phyloP scores from a whole-genome alignment of 164 flowering plant genomes.

The Saururus chinensis region DNA sequence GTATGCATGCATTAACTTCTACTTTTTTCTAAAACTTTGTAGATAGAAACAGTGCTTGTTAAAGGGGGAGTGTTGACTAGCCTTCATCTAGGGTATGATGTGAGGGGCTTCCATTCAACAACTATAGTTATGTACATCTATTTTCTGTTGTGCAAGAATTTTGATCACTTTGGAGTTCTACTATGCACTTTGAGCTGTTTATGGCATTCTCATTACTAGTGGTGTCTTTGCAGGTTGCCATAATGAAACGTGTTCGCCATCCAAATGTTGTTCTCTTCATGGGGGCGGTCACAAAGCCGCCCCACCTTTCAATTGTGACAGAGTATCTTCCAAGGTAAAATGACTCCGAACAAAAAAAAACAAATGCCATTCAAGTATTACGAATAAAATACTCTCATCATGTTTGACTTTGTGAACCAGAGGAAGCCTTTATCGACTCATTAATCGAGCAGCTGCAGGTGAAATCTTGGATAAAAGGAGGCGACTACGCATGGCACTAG shows the following conservation, averaged over 20 bases:
- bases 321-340: conserved; percentile 87
- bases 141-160: no score
- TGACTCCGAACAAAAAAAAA: background rate
- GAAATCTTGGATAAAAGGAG: conserved; percentile 72
- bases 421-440: conserved; percentile 83
- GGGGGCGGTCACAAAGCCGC: conserved; percentile 97
- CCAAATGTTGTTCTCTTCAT: conserved; percentile 97
- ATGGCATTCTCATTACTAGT: background rate
- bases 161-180: no score
- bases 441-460: conserved; percentile 69
- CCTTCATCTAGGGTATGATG: background rate
- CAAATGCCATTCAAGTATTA: background rate
- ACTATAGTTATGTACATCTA: background rate
- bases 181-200: background rate
- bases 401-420: conserved; percentile 29
- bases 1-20: conserved; percentile 20
- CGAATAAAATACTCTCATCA: background rate
- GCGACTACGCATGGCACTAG: conserved; percentile 87
- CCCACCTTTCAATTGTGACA: conserved; percentile 88
- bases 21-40: background rate
- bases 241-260: conserved; percentile 96
- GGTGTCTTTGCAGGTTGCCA: conserved; percentile 56
- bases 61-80: background rate
- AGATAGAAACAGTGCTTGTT: background rate
- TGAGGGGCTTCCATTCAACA: background rate